Evolutionary conservation across 805 yeast species (phyloP).

Genomic region (Cyberlindnera petersonii): DNA sequence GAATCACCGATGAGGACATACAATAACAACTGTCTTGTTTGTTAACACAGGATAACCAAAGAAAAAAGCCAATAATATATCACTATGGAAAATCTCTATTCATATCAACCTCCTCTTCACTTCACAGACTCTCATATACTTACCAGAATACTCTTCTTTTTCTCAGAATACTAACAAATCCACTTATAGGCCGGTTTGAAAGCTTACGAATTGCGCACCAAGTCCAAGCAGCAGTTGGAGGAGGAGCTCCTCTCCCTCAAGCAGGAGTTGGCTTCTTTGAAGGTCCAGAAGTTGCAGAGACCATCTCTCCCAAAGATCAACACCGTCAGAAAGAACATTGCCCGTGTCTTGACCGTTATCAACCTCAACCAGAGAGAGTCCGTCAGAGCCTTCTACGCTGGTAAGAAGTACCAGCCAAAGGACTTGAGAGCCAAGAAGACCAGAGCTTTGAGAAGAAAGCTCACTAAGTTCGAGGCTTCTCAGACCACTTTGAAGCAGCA

Average conservation of each 20-base stretch:
- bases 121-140: too few species aligned
- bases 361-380: constrained; percentile 94
- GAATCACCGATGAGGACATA: too few species aligned
- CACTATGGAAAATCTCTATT: too few species aligned
- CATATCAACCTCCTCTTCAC: not conserved
- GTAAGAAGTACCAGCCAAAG: constrained; percentile 95
- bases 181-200: constrained; percentile 77
- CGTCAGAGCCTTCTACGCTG: constrained; percentile 91
- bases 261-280: constrained; percentile 93
- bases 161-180: constrained; percentile 26
- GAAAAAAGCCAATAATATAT: too few species aligned
- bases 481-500: constrained; percentile 81
- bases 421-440: constrained; percentile 99
- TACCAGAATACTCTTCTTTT: too few species aligned
- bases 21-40: too few species aligned
- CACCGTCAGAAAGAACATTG: constrained; percentile 97
- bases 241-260: constrained; percentile 91
- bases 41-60: too few species aligned
- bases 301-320: constrained; percentile 94
- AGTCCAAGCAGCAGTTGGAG: constrained; percentile 96
- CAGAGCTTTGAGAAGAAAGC: constrained; percentile 98
- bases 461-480: constrained; percentile 82
- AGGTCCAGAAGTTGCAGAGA: constrained; percentile 91
- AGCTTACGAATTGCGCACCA: constrained; percentile 94
- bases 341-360: constrained; percentile 95